These are phyloP conservation scores for Gaertneriomyces semiglobifer DNA, from an alignment of 192 early-diverging fungal genomes.

Conservation along the genomic window DNA sequence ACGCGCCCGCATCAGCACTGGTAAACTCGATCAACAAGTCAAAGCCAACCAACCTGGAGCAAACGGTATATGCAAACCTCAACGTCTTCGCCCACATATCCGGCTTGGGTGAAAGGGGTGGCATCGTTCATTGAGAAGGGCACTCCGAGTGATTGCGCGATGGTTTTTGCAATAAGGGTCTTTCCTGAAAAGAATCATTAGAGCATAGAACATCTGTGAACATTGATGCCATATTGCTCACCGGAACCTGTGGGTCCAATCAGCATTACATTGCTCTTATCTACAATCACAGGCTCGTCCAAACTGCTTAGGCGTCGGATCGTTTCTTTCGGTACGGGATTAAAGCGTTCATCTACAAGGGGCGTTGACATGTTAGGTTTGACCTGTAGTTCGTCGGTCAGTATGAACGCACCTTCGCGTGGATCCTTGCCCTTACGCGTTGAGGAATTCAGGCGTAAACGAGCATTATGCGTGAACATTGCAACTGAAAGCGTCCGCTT, in stretches of 20 bases:
- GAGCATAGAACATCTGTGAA: background rate
- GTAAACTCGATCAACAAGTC: background rate
- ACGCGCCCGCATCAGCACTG: constrained; percentile 5
- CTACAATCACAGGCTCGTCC: constrained; percentile 51
- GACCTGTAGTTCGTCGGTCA: no score
- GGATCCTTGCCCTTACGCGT: background rate
- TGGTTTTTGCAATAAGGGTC: constrained; percentile 76
- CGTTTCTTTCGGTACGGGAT: constrained; percentile 6
- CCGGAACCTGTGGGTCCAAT: constrained; percentile 85
- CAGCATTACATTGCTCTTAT: constrained; percentile 87
- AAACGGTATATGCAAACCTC: constrained; percentile 80
- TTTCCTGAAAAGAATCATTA: constrained; percentile 45
- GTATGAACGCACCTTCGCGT: constrained; percentile 9
- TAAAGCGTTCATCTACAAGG: constrained; percentile 8
- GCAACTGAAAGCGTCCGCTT: constrained; percentile 82
- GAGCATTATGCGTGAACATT: constrained; percentile 81
- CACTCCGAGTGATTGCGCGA: constrained; percentile 78
- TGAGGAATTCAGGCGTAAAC: constrained; percentile 63
- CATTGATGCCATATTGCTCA: background rate
- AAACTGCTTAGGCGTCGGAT: background rate
- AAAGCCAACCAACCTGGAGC: constrained; percentile 55
- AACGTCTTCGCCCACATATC: constrained; percentile 90
- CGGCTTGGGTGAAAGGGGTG: constrained; percentile 86
- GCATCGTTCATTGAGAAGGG: constrained; percentile 89
- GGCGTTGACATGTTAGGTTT: background rate